Evolutionary conservation across 257 asterid genomes (phyloP).

Genomic region (Anisodus acutangulus): DNA sequence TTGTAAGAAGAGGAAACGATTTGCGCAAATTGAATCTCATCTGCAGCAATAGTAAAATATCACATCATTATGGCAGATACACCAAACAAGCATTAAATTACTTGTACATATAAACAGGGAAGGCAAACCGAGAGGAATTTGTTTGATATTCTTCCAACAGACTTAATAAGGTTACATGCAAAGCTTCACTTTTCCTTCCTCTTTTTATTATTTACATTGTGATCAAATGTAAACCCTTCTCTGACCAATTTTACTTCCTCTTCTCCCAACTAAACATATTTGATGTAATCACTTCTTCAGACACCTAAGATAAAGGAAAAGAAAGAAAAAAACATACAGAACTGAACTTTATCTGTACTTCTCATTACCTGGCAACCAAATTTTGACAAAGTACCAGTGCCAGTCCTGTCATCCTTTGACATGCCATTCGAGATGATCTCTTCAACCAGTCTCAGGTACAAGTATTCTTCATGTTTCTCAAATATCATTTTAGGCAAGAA

Average conservation of each 20-base stretch:
- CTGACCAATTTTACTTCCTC: slow-evolving; percentile 12
- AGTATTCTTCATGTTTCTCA: slow-evolving; percentile 85
- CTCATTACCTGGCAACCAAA: slow-evolving; percentile 91
- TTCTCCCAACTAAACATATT: background rate
- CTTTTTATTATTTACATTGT: background rate
- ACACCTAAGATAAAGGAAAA: background rate
- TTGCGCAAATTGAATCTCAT: slow-evolving; percentile 87
- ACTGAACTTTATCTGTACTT: background rate
- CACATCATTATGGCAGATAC: background rate
- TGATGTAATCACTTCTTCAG: background rate
- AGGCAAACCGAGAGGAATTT: slow-evolving; percentile 11
- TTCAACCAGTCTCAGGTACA: slow-evolving; percentile 77
- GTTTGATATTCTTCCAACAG: background rate
- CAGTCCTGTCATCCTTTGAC: slow-evolving; percentile 82
- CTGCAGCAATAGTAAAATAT: slow-evolving; percentile 43
- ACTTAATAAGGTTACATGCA: background rate
- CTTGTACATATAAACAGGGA: background rate
- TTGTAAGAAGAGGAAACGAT: slow-evolving; percentile 94
- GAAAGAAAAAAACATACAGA: slow-evolving; percentile 12
- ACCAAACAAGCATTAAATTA: background rate
- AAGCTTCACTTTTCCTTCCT: slow-evolving; percentile 1
- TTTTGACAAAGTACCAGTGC: slow-evolving; percentile 90
- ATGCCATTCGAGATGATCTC: slow-evolving; percentile 80
- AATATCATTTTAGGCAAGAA: slow-evolving; percentile 75
- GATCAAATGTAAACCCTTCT: slow-evolving; percentile 25